These are phyloP conservation scores for Quercus rubra DNA, from an alignment of 306 rosid genomes.

Conservation along the genomic window DNA sequence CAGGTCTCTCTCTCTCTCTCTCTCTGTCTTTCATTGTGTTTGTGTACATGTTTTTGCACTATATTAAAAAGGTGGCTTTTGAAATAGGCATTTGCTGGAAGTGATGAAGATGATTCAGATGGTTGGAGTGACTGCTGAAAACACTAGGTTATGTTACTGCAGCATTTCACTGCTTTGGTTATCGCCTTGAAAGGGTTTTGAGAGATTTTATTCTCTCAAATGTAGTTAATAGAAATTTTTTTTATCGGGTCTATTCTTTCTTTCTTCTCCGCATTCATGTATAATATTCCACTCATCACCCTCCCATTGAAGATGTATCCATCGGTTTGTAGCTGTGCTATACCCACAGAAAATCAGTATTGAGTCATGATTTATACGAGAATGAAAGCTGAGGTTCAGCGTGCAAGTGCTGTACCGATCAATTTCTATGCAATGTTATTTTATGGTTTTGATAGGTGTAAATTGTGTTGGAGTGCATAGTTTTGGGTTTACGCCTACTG, in stretches of 20 bases:
- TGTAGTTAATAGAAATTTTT: constrained; percentile 8
- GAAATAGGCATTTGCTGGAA: constrained; percentile 79
- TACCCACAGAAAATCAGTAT: constrained; percentile 6
- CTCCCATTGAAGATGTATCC: constrained; percentile 18
- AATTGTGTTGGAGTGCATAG: constrained; percentile 43
- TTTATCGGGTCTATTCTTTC: constrained; percentile 27
- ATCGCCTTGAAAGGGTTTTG: constrained; percentile 13
- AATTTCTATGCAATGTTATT: constrained; percentile 13
- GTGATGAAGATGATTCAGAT: constrained; percentile 83
- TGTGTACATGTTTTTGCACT: background rate
- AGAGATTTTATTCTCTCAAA: constrained; percentile 16
- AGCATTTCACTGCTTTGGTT: constrained; percentile 2
- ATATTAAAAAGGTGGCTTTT: constrained; percentile 17
- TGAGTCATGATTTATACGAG: constrained; percentile 28
- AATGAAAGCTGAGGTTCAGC: constrained; percentile 27
- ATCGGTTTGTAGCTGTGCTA: constrained; percentile 4
- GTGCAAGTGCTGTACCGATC: constrained; percentile 37
- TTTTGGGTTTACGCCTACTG: constrained; percentile 29
- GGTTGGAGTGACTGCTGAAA: constrained; percentile 78
- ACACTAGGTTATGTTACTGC: background rate
- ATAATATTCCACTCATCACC: constrained; percentile 21
- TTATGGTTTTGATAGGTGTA: constrained; percentile 43
- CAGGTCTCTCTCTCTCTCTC: constrained; percentile 51
- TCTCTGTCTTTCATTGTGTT: background rate
- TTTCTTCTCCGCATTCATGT: constrained; percentile 34